A percentile compares a stretch with the other conserved stretches of the same genome.
Evolutionary conservation across 345 rosid genomes (phyloP).

Genomic region (Syzygium grande): DNA sequence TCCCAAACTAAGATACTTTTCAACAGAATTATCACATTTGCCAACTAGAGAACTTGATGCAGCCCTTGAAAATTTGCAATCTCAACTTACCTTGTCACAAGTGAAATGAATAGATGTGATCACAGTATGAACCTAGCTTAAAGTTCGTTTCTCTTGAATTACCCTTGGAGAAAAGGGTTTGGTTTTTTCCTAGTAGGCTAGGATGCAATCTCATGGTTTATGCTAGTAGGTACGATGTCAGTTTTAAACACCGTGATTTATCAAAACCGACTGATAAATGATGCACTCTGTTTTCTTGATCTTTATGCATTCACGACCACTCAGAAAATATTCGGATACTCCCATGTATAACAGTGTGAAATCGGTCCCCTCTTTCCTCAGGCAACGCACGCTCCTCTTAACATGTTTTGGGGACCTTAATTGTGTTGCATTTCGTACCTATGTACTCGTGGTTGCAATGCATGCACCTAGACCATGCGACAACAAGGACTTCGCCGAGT

Average conservation of each 20-base stretch:
- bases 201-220: not conserved
- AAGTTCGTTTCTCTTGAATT: not conserved
- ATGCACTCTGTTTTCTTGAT: not conserved
- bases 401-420: not conserved
- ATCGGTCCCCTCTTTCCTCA: not conserved
- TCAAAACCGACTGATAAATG: not conserved
- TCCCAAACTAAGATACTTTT: not conserved
- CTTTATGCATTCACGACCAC: not conserved
- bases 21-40: not conserved
- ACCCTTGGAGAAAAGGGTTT: not conserved
- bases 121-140: not conserved
- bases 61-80: not conserved
- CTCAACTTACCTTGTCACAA: not conserved
- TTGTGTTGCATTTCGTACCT: not conserved
- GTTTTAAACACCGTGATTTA: not conserved
- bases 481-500: not conserved
- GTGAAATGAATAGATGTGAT: not conserved
- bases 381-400: not conserved
- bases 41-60: not conserved
- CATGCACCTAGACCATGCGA: not conserved
- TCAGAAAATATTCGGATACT: not conserved
- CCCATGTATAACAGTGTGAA: not conserved
- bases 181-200: not conserved
- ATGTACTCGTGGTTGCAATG: not conserved
- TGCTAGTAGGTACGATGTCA: not conserved